Base-by-base conservation (phyloP, 2,329 filamentous ascomycete species). In the Blastomyces parvus region DNA sequence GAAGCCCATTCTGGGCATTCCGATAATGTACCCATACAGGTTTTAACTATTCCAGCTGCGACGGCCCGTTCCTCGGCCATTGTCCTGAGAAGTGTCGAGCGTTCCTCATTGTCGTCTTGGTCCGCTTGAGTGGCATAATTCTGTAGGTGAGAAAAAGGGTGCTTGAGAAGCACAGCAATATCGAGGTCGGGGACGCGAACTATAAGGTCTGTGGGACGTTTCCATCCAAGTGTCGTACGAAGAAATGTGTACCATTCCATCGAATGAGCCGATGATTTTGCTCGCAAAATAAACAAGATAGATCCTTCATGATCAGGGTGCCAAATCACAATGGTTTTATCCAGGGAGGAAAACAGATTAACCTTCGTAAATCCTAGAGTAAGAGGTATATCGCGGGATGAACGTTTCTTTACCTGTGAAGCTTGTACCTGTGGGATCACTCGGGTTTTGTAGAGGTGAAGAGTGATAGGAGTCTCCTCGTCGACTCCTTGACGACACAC, bases 221-320 rank as follows among this genome's bases (percentile, higher is more conserved):
- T 77, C 80, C 81, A 84, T 46, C 86, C 86, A 25, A 88, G 75
- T 8, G 82, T 77, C 61, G 83, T 82, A 14, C 82, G 78, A 17
- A 88, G 76, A 66, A 88, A 88, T 0, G 85, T 87, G 70, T 86
- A 88, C 86, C 86, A 88, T 70, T 88, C 86, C 11, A 86, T 82
- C 7, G 85, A 83, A 68, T 83, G 83, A 6, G 84, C 82, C 1
- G 81, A 79, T 22, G 86, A 86, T 14, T 83, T 81, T 6, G 86
- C 81, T 38, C 84, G 81, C 73, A 88, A 80, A 64, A 88, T 85
- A 66, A 82, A 83, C 61, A 88, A 86, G 42, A 79, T 78, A 1
- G 83, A 86, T 2, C 84, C 81, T 22, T 73, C 74, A 62, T 79
- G 80, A 64, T 77, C 76, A 2, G 83, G 82, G 40, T 81, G 77